Conservation (phyloP, 2,329 filamentous ascomycete genomes). For the Venturia oleaginea region DNA sequence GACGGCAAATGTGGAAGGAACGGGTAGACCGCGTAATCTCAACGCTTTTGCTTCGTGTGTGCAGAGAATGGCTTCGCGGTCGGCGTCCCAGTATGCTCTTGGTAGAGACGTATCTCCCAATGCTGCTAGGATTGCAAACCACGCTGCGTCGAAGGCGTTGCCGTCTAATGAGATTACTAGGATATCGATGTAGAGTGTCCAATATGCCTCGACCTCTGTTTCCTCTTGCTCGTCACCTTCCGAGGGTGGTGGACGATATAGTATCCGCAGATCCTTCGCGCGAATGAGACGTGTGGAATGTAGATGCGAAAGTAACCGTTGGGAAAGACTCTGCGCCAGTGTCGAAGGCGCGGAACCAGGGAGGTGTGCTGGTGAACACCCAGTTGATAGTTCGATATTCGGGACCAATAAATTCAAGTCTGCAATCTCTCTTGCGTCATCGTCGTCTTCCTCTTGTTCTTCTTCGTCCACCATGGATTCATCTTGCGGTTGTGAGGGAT, state of each 20-base stretch:
- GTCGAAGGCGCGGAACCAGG: constrained; percentile 74
- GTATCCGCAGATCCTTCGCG: constrained; percentile 63
- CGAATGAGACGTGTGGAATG: constrained; percentile 61
- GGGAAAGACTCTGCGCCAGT: constrained; percentile 76
- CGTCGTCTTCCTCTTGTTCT: neutral
- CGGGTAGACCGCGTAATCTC: constrained; percentile 55
- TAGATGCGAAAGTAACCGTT: constrained; percentile 67
- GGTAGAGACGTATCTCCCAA: constrained; percentile 71
- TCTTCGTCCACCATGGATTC: constrained; percentile 4
- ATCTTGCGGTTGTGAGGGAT: neutral
- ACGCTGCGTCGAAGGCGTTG: constrained; percentile 84
- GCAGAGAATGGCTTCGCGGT: constrained; percentile 72
- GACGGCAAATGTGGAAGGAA: constrained; percentile 67
- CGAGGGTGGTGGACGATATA: constrained; percentile 44
- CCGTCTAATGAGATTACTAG: constrained; percentile 89
- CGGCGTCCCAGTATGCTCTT: constrained; percentile 70
- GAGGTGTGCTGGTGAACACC: constrained; percentile 75
- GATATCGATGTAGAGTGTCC: constrained; percentile 92
- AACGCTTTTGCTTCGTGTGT: constrained; percentile 53
- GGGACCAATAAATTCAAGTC: constrained; percentile 69
- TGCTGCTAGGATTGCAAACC: constrained; percentile 75
- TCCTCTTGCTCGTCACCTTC: constrained; percentile 33
- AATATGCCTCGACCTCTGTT: constrained; percentile 68
- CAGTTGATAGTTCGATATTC: constrained; percentile 87
- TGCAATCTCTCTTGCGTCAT: constrained; percentile 5